These are phyloP conservation scores for Aphanocladium album DNA, from an alignment of 2,329 filamentous ascomycete genomes.

Conservation along the genomic window DNA sequence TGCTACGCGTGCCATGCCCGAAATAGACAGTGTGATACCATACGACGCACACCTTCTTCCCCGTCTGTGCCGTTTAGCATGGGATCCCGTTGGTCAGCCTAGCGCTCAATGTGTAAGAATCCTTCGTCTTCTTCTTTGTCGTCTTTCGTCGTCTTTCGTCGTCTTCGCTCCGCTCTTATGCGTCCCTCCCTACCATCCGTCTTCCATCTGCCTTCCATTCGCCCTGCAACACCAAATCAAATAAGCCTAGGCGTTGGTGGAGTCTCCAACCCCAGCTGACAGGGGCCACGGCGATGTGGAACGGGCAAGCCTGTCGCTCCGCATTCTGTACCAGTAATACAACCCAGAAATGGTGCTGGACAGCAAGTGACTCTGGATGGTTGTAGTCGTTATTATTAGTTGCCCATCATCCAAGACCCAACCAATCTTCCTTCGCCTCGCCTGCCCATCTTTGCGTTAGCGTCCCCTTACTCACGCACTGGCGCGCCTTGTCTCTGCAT, in stretches of 20 bases:
- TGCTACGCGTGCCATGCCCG: background rate
- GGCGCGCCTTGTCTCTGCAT: background rate
- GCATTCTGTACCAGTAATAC: background rate
- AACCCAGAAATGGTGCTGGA: background rate
- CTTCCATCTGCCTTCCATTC: background rate
- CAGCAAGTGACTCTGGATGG: background rate
- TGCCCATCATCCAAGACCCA: background rate
- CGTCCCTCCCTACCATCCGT: background rate
- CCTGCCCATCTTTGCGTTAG: constrained; percentile 1
- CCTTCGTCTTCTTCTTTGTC: background rate
- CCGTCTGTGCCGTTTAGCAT: background rate
- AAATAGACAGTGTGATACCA: constrained; percentile 6
- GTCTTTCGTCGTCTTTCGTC: background rate
- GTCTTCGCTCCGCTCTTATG: background rate
- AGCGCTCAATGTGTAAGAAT: background rate
- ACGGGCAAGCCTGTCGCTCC: background rate
- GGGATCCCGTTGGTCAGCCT: background rate
- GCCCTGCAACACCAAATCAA: background rate
- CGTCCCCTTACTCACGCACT: background rate
- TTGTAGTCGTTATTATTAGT: background rate
- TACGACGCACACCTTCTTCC: background rate
- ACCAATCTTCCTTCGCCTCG: background rate
- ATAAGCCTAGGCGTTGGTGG: background rate
- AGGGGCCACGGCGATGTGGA: constrained; percentile 2
- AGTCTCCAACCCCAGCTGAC: constrained; percentile 5